Evolutionary conservation across 164 flowering plant genomes (phyloP).

Genomic region (Vitis cinerea): DNA sequence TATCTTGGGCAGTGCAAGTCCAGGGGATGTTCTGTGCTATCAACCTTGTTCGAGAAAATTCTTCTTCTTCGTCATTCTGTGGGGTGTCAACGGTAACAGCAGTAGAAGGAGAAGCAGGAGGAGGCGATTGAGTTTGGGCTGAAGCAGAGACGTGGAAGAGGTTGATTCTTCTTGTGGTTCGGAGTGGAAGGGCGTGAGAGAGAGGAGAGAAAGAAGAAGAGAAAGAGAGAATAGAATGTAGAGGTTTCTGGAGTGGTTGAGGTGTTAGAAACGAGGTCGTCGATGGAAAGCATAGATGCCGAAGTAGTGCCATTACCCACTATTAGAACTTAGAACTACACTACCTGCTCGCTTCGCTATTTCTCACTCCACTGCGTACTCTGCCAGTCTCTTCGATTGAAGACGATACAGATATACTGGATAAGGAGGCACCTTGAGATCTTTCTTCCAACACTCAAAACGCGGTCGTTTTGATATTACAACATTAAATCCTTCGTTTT

Average conservation of each 20-base stretch:
- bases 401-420: no score
- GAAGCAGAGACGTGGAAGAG: slow-evolving; percentile 8
- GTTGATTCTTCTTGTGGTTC: slow-evolving; percentile 9
- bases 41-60: slow-evolving; percentile 41
- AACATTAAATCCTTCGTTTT: no score
- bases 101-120: slow-evolving; percentile 12
- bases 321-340: no score
- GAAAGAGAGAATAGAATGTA: slow-evolving; percentile 11
- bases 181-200: slow-evolving; percentile 15
- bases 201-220: slow-evolving; percentile 3
- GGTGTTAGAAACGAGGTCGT: slow-evolving; percentile 2
- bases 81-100: slow-evolving; percentile 7
- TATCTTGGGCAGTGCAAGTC: slow-evolving; percentile 60
- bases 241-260: slow-evolving; percentile 2
- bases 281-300: neutral
- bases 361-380: no score
- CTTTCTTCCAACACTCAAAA: no score
- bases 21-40: slow-evolving; percentile 82
- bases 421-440: no score
- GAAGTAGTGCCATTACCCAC: no score
- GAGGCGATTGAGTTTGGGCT: slow-evolving; percentile 10
- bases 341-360: no score
- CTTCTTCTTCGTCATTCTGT: slow-evolving; percentile 24
- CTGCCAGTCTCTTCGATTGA: no score
- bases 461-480: no score